Base-by-base conservation (phyloP, 192 early-diverging fungal species). In the Podochytrium sp. region DNA sequence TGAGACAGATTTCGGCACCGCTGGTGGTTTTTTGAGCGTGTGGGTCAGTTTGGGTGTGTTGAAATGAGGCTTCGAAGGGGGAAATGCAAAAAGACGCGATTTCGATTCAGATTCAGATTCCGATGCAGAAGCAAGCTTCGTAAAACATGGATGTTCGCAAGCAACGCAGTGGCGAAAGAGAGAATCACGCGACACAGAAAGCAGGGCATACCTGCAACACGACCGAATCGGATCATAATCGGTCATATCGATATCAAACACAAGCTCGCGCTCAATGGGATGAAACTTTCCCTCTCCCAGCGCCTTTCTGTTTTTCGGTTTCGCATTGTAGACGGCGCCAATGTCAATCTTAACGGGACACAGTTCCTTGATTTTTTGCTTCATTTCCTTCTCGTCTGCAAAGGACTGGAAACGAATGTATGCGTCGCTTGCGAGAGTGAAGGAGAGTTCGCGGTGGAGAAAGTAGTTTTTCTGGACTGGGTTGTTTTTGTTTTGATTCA, bases 201-300 rank as follows among this genome's bases (percentile, higher is more conserved):
- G 27, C 5, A 75, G 56, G 20, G 16, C 64, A 27, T 74, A 89
- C 86, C 84, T 88, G 84, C 95, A 98, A 77, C 97, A 99, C 5
- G 94, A 97, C 49, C 97, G 87, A 50, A 99, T 87, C 37, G 97
- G 96, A 79, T 99, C 97, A 73, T 99, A 99, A 80, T 99, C 97
- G 0, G 95, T 97, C 95, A 99, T 95, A 86, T 99, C 97, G 68
- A 99, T 96, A 91, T 99, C 97, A 86, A 99, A 95, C 34, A 99
- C 93, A 42, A 99, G 81, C 76, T 99, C 97, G 67, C 95, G 92
- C 59, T 93, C 83, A 10, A 90, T 78, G 0, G 97, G 92, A 12
- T 83, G 76, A 73, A 97, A 95, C 6, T 88, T 90, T 3, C 86
- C 85, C 1, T 91, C 84, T 39, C 79, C 76, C 20, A 95, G 78